Base-by-base conservation (phyloP, 768 basidiomycete species). In the Termitomyces sp. region DNA sequence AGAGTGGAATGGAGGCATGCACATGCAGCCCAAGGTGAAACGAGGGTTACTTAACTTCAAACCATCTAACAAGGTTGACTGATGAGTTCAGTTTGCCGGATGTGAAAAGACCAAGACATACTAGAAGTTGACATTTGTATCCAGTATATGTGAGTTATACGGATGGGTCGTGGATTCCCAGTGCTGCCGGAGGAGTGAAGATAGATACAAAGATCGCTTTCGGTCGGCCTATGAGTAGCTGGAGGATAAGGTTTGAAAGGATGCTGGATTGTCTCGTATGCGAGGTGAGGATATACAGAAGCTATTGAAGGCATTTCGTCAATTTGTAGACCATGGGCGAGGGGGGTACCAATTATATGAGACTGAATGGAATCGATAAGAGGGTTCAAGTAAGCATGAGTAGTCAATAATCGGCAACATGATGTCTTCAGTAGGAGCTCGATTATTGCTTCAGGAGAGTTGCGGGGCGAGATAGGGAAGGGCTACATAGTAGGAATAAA, bases 1-100 rank as follows among this genome's bases (percentile, higher is more conserved):
- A 0, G 63, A 63, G 56, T 79, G 75, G 63, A 78, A 79, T 4
- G 74, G 43, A 1, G 78, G 78, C 21, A 77, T 56, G 15, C 40
- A 50, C 55, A 56, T 56, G 17, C 21, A 50, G 40, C 55, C 55
- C 17, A 40, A 28, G n/a, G 17, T 50, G 38, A 50, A 17, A 38
- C 35, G 37, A 50, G 49, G 37, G 10, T 38, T 37, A n/a, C 10
- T 23, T 5, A 9, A 26, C 26, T 40, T 50, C 26, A 3, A 15
- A 28, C 38, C 26, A 28, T 40, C 50, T 50, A 14, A 12, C 9
- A 7, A n/a, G 17, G 5, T 3, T 7, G 17, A 9, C 28, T 37
- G 5, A 19, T 50, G n/a, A 43, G 41, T 42, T 17, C 8, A 12
- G 1, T 19, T 33, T 53, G 23, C 10, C 7, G 17, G n/a, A 2